A percentile compares a stretch with the other conserved stretches of the same genome.
phyloP scores from a whole-genome alignment of 2,329 filamentous ascomycete species.

The Neonectria faginata region DNA sequence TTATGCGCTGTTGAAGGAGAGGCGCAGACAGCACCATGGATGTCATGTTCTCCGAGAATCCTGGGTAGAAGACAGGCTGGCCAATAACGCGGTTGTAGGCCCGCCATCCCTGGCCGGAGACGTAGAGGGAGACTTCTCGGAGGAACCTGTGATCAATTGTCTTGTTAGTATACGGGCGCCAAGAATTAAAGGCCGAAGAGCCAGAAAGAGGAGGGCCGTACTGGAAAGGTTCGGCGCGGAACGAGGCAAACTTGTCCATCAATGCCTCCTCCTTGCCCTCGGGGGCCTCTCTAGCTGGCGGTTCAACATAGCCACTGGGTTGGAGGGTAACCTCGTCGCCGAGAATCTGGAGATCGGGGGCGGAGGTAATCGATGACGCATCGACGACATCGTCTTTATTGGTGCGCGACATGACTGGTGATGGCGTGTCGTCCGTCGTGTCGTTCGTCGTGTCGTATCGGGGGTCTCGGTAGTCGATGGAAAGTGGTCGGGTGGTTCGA shows the following conservation, averaged over 20 bases:
- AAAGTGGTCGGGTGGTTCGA: constrained; percentile 29
- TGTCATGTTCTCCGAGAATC: constrained; percentile 93
- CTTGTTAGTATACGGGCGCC: constrained; percentile 26
- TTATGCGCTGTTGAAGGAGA: constrained; percentile 79
- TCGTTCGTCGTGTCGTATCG: constrained; percentile 7
- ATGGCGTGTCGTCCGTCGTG: neutral
- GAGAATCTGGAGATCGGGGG: constrained; percentile 82
- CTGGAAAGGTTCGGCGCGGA: constrained; percentile 77
- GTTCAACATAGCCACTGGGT: constrained; percentile 75
- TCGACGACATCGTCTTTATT: constrained; percentile 47
- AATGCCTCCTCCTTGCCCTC: constrained; percentile 74
- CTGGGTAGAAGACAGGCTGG: constrained; percentile 91
- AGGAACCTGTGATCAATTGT: constrained; percentile 73
- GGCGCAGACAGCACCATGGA: constrained; percentile 78
- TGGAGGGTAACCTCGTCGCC: constrained; percentile 80
- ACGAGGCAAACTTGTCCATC: constrained; percentile 87
- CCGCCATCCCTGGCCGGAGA: constrained; percentile 94
- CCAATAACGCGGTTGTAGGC: constrained; percentile 92
- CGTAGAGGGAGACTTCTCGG: constrained; percentile 91
- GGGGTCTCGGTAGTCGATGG: constrained; percentile 17
- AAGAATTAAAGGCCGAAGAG: neutral
- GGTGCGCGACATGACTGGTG: constrained; percentile 45
- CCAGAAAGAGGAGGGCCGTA: constrained; percentile 47
- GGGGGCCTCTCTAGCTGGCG: constrained; percentile 50
- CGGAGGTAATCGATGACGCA: constrained; percentile 56